phyloP scores from a whole-genome alignment of 208 protist genomes.

The Novymonas esmeraldas region DNA sequence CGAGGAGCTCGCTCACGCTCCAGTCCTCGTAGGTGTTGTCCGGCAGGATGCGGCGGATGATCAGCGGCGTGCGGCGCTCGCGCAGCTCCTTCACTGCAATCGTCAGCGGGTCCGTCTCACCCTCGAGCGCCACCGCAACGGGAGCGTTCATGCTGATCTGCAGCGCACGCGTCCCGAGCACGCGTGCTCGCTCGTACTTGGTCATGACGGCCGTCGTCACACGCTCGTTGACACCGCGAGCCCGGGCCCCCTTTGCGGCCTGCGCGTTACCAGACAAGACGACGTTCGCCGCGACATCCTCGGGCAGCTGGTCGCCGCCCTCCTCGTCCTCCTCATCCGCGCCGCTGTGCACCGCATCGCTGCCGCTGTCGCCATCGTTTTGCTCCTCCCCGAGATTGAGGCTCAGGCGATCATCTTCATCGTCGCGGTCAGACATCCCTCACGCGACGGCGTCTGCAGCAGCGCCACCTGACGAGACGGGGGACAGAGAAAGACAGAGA shows the following conservation, averaged over 20 bases:
- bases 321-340: conserved; percentile 39
- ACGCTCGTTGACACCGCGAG: conserved; percentile 58
- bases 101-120: conserved; percentile 98
- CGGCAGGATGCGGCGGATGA: conserved; percentile 96
- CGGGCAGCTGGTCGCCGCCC: conserved; percentile 43
- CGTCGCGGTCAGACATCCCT: conserved; percentile 52
- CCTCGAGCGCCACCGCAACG: conserved; percentile 96
- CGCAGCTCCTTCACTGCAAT: conserved; percentile 98
- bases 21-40: conserved; percentile 96
- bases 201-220: conserved; percentile 98
- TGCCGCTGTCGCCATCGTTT: conserved; percentile 26
- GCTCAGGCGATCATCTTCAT: conserved; percentile 65
- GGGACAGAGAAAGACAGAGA: conserved; percentile 14
- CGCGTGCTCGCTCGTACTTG: conserved; percentile 98
- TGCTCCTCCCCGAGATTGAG: conserved; percentile 56
- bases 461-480: too few species aligned
- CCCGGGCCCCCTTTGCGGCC: conserved; percentile 39
- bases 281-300: conserved; percentile 53
- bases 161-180: conserved; percentile 98
- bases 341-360: conserved; percentile 19
- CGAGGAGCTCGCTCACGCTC: conserved; percentile 80
- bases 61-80: conserved; percentile 97
- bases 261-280: conserved; percentile 59
- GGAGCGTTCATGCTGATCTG: conserved; percentile 99
- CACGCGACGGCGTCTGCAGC: neutral